Evolutionary conservation across 257 asterid species (phyloP).

Genomic region (Lycium ferocissimum): DNA sequence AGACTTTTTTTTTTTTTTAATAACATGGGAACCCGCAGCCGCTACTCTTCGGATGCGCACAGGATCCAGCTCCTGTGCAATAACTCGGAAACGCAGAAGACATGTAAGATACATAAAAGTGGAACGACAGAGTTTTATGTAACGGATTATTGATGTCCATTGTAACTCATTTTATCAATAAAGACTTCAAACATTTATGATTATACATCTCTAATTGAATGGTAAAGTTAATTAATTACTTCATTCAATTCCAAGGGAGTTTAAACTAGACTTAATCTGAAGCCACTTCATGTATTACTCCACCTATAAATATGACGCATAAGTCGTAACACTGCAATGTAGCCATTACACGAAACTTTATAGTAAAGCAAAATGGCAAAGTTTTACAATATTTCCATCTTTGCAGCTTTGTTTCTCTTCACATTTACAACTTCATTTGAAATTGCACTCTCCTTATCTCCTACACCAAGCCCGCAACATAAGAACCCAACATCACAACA

Average conservation of each 20-base stretch:
- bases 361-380: background rate
- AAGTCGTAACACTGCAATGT: background rate
- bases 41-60: too few relatives aligned
- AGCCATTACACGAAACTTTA: background rate
- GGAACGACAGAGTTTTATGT: background rate
- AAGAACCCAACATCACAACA: background rate
- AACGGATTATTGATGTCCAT: background rate
- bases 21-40: too few relatives aligned
- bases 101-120: too few relatives aligned
- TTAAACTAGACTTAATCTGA: background rate
- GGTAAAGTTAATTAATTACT: background rate
- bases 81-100: too few relatives aligned
- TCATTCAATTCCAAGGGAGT: constrained; percentile 8
- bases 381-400: background rate
- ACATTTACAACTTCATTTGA: constrained; percentile 18
- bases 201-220: background rate
- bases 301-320: background rate
- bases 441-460: background rate
- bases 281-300: background rate
- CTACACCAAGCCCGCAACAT: background rate
- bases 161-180: background rate
- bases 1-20: too few relatives aligned
- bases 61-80: too few relatives aligned
- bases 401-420: constrained; percentile 14
- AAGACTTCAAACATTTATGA: background rate